Evolutionary conservation across 1,284 basidiomycete species (phyloP), one percentile per base, ranked within the genome.

Genomic region (Cystobasidium sp.): DNA sequence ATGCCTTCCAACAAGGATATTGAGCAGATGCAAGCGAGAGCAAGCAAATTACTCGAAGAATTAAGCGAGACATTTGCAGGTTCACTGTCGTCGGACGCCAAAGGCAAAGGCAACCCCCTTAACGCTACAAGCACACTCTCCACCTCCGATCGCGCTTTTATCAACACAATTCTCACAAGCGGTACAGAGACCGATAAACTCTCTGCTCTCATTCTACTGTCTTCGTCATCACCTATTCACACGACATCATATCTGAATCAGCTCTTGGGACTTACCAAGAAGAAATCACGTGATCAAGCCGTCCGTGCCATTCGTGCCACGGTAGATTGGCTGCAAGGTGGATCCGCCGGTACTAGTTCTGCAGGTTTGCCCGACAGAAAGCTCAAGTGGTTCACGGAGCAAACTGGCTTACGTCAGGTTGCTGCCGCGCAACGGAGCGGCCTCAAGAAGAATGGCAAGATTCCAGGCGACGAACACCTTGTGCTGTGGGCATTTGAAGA

Each of bases 111-210:
- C 24, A 71, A 74, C 39, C 52, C 51, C 7, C 53, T 71, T 3
- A 78, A 71, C 77, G 82, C 37, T 78, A 81, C 20, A 77, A 81
- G 16, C 79, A 81, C 20, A 65, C 78, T 76, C 4, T 82, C 82
- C 6, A 82, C 88, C 0, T 88, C 92, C 0, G 94, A 97, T 81
- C 86, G 87, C 8, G 86, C 85, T 5, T 97, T 97, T 84, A 86
- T 97, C 68, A 86, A 89, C 65, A 91, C 91, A 78, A 91, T 97
- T 68, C 88, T 96, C 24, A 86, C 88, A 41, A 89, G 89, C 61
- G 95, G 94, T 78, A 99, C 97, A 1, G 88, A 97, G 22, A 93
- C 93, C 31, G 97, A 99, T 82, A 87, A 93, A 76, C 89, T 99
- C 1, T 94, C 93, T 74, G 97, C 97, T 0, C 85, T 99, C 66